Conservation (phyloP, 164 flowering plant species). For the Magnolia kwangsiensis region DNA sequence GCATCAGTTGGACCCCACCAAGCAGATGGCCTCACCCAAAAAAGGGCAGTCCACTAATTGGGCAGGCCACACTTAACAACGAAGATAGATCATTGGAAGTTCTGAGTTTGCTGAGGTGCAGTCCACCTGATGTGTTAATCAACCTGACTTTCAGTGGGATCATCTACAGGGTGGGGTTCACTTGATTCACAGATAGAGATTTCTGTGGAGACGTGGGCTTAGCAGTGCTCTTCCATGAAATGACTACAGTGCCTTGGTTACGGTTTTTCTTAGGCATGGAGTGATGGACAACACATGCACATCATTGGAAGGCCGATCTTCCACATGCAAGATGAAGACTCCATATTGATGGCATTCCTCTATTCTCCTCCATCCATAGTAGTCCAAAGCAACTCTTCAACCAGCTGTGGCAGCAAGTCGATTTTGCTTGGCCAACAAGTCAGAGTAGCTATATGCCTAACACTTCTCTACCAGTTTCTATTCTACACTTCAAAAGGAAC, state of each 20-base stretch:
- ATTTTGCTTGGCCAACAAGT: conserved; percentile 57
- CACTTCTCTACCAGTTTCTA: conserved; percentile 40
- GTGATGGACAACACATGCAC: conserved; percentile 63
- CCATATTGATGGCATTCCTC: conserved; percentile 68
- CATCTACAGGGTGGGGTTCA: no score
- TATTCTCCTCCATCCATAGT: conserved; percentile 39
- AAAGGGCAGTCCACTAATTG: no score
- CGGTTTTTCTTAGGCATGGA: conserved; percentile 42
- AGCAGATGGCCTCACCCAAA: no score
- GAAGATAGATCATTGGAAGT: no score
- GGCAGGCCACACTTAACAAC: no score
- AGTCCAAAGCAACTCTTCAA: neutral
- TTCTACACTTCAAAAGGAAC: conserved; percentile 15
- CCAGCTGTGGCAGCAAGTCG: conserved; percentile 20
- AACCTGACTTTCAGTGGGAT: no score
- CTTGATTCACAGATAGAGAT: no score
- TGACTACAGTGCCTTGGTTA: neutral
- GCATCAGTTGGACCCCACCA: no score
- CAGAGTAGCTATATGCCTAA: conserved; percentile 34
- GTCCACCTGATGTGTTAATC: no score
- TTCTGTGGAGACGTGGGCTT: no score
- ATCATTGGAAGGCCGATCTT: conserved; percentile 72
- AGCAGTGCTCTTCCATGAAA: neutral
- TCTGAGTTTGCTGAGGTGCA: no score
- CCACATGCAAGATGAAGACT: conserved; percentile 33